Base-by-base conservation (phyloP, 225 moss, liverwort and hornwort species). In the Rhytidiadelphus loreus region DNA sequence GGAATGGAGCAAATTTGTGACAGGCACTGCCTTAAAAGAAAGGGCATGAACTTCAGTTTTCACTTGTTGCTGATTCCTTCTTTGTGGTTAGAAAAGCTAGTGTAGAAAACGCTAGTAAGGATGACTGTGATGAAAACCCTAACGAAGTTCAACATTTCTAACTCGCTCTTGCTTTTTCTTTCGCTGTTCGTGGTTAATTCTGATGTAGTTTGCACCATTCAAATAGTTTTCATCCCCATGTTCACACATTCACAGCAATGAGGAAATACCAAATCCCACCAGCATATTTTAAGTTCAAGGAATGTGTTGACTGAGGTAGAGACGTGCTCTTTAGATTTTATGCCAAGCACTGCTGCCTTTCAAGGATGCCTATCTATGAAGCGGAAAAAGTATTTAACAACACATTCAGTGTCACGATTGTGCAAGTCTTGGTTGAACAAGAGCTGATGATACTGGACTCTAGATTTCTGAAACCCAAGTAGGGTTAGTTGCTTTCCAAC, bases 401-500 rank as follows among this genome's bases (percentile, higher is more conserved):
- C 13, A 12, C 13, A 68, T 39, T 25, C 25, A 43, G 39, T 71
- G 25, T 14, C 25, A 50, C n/a, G 66, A 44, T 81, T 82, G 50
- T 86, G 78, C 32, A 62, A 48, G 15, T 78, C n/a, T 72, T 58
- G 61, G 53, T 68, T 77, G 28, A 84, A 30, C 52, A 84, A 84
- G 62, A 35, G 59, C 62, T 82, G 59, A n/a, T 50, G n/a, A 77
- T 70, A 61, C 66, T 58, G 37, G 14, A 74, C 33, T 81, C 56
- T 82, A 39, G 83, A 83, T 9, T 89, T n/a, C 63, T 92, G 92
- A 93, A 96, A 96, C 96, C 96, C 28, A 98, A 96, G 87, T 96
- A 96, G 94, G 96, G 96, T 81, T 94, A n/a, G n/a, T n/a, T n/a
- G 93, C 88, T 90, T 96, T 78, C 95, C 96, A 65, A 62, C 89